Base-by-base conservation (phyloP, 164 flowering plant genomes). In the Macadamia integrifolia region DNA sequence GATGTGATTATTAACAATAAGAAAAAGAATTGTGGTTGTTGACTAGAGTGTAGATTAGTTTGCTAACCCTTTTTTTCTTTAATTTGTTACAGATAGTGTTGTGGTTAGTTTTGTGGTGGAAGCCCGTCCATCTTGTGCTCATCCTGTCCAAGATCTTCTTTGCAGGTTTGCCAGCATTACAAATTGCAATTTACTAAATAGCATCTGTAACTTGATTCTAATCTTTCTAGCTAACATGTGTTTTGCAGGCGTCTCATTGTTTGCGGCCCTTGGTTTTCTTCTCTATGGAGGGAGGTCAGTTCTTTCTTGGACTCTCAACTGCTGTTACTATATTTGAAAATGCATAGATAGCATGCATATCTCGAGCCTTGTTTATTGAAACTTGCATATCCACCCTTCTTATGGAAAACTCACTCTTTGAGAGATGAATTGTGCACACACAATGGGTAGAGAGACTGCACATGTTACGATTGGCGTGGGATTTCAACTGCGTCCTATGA, bases 221-320 rank as follows among this genome's bases (percentile, higher is more conserved):
- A 18, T n/a, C 62, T 65, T 61, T 50, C 6, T 43, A 28, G 55
- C 57, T 66, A 29, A 68, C 64, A 61, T 59, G 11, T 56, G 44
- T 76, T 64, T 67, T 18, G 79, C 90, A 90, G 98, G 87, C 72
- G 94, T 91, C 2, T 93, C 98, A 58, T 79, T 91, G 72, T 86
- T 90, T 82, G 97, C 97, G 32, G 96, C 97, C 65, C 84, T 93
- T 63, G 97, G 94, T 17, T 93, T 93, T 82, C 90, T 93, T 80
- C 83, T 93, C 18, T 93, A 89, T 67, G 98, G 98, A 62, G 98
- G 98, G 76, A 91, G 98, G 97, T 91, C 80, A 68, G 59, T 4
- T 52, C 44, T 52, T 18, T 35, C 15, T 49, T 46, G 8, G 6
- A 28, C 31, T 60, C 4, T 48, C 30, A 28, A 57, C 42, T 60